Evolutionary conservation across 1,284 basidiomycete species (phyloP).

Genomic region (Cryptococcus sp.): DNA sequence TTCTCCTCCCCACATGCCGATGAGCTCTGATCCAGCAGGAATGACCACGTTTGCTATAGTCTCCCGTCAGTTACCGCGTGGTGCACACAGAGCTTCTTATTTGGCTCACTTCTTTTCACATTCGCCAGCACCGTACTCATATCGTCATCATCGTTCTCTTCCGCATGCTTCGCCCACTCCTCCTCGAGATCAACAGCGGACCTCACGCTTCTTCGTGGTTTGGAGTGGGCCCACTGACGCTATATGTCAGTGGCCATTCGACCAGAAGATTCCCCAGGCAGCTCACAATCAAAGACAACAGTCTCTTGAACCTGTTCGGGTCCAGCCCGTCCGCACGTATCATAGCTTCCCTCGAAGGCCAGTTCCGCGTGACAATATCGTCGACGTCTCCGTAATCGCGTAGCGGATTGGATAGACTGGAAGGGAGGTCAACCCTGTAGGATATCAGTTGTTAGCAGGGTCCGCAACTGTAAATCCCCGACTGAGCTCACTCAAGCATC

Average conservation of each 20-base stretch:
- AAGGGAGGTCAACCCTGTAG: constrained; percentile 41
- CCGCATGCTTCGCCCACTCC: constrained; percentile 35
- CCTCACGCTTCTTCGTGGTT: constrained; percentile 36
- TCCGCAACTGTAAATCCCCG: not conserved
- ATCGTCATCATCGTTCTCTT: constrained; percentile 34
- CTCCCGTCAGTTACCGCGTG: not conserved
- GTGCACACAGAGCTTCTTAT: not conserved
- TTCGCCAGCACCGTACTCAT: constrained; percentile 45
- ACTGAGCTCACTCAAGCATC: constrained; percentile 44
- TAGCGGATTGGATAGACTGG: constrained; percentile 35
- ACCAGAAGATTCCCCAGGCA: not conserved
- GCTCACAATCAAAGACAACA: constrained; percentile 40
- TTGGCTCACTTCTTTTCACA: constrained; percentile 40
- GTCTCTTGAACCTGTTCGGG: constrained; percentile 39
- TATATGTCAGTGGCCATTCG: not conserved
- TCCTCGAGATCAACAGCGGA: constrained; percentile 44
- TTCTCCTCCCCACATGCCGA: constrained; percentile 50
- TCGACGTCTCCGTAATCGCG: constrained; percentile 44
- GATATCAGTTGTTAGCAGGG: not conserved
- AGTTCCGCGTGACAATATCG: constrained; percentile 41
- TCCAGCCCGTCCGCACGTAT: constrained; percentile 41
- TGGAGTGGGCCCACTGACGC: constrained; percentile 43
- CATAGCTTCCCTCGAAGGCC: constrained; percentile 47
- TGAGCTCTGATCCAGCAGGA: constrained; percentile 46
- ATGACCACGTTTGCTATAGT: constrained; percentile 44